These are phyloP conservation scores for Ustilago shanxiensis DNA, from an alignment of 1,284 basidiomycete species.

Conservation along the genomic window DNA sequence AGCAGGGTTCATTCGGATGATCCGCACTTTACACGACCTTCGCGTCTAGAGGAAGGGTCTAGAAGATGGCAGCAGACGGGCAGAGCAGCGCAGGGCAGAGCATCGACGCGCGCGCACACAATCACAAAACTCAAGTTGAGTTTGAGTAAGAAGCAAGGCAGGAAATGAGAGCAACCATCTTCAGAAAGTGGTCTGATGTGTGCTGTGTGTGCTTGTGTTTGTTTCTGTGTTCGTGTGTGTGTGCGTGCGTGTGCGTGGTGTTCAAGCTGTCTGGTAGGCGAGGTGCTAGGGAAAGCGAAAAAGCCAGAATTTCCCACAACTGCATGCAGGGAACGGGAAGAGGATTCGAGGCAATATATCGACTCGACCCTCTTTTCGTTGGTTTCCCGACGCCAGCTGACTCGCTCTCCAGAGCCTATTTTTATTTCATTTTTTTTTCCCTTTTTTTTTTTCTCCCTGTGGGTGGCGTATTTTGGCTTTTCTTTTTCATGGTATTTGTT, in stretches of 20 bases:
- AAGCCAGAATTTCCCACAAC: not conserved
- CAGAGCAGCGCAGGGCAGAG: slow-evolving; percentile 2
- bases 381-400: not conserved
- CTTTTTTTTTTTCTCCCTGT: too few species aligned
- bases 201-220: too few species aligned
- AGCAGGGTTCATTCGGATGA: slow-evolving; percentile 4
- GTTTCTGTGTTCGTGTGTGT: too few species aligned
- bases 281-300: not conserved
- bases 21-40: slow-evolving; percentile 7
- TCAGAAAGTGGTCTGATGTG: not conserved
- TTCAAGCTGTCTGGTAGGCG: not conserved
- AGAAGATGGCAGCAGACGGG: not conserved
- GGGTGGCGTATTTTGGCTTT: not conserved
- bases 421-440: not conserved
- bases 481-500: not conserved
- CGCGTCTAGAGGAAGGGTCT: not conserved
- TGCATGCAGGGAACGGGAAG: not conserved
- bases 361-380: not conserved
- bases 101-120: not conserved
- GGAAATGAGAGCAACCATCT: too few species aligned
- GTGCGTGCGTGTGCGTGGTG: too few species aligned
- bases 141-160: not conserved
- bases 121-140: not conserved
- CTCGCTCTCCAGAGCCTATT: not conserved
- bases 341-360: not conserved